Conservation (phyloP, 495 filamentous ascomycete genomes). For the Aspergillus baeticus region DNA sequence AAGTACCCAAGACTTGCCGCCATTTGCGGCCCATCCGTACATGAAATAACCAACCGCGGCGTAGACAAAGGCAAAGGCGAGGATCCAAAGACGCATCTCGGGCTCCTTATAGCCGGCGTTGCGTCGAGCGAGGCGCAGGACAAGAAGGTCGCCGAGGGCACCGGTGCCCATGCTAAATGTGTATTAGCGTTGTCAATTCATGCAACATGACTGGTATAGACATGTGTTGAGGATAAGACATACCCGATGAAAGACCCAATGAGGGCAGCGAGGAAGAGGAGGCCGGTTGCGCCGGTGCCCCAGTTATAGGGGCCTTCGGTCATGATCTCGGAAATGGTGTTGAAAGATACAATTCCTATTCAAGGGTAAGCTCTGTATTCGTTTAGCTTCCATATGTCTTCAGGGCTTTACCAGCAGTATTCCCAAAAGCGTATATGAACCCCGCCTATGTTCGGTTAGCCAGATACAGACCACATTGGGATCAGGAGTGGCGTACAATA, state of each 20-base stretch:
- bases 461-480: not conserved
- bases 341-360: constrained; percentile 35
- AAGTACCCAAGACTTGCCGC: constrained; percentile 32
- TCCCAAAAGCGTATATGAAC: constrained; percentile 27
- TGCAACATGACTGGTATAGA: no score
- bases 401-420: no score
- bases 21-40: constrained; percentile 35
- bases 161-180: constrained; percentile 31
- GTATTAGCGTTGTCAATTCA: no score
- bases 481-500: constrained; percentile 27
- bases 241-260: constrained; percentile 33
- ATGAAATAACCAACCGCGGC: constrained; percentile 31
- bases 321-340: constrained; percentile 38
- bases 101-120: constrained; percentile 37
- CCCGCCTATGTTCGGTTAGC: not conserved
- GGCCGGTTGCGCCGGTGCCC: constrained; percentile 26
- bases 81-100: constrained; percentile 34
- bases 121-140: constrained; percentile 27
- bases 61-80: constrained; percentile 26
- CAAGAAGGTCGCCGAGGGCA: constrained; percentile 28
- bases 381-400: no score
- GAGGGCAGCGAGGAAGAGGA: constrained; percentile 29
- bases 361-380: no score
- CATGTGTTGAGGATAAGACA: not conserved
- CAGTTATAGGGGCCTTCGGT: constrained; percentile 33